These are phyloP conservation scores for Daldinia vernicosa DNA, from an alignment of 495 filamentous ascomycete genomes.

Conservation along the genomic window DNA sequence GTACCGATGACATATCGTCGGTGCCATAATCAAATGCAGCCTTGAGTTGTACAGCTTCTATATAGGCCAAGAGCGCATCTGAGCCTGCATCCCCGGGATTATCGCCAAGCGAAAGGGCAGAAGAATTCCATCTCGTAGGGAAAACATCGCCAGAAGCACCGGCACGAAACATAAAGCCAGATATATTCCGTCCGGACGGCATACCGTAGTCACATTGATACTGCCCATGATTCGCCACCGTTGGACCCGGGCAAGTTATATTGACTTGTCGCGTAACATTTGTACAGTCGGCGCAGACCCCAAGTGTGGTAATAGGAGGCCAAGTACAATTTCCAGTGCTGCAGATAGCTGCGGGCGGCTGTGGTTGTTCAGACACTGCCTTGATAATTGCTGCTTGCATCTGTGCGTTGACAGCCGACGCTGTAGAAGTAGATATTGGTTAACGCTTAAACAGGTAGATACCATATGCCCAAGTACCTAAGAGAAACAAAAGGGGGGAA, in stretches of 20 bases:
- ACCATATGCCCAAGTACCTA: not conserved
- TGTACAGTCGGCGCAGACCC: constrained; percentile 3
- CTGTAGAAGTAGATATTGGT: not conserved
- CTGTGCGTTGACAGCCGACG: constrained; percentile 5
- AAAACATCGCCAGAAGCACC: not conserved
- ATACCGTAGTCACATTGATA: constrained; percentile 12
- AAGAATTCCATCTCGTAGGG: constrained; percentile 14
- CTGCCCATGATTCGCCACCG: not conserved
- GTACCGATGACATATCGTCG: not conserved
- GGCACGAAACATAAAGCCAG: not conserved
- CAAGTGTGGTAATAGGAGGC: constrained; percentile 4
- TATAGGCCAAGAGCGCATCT: not conserved
- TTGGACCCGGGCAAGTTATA: not conserved
- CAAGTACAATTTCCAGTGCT: constrained; percentile 6
- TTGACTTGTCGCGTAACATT: not conserved
- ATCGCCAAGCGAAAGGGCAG: not conserved
- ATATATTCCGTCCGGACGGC: not conserved
- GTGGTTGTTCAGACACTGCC: not conserved
- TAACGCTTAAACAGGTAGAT: not conserved
- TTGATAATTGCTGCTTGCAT: constrained; percentile 8
- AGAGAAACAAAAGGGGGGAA: no score
- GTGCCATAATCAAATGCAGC: not conserved
- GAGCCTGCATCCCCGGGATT: no score
- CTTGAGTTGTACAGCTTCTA: constrained; percentile 5
- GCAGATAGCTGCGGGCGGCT: not conserved